Evolutionary conservation across 1,284 basidiomycete genomes (phyloP).

Genomic region (Peniophora sp.): DNA sequence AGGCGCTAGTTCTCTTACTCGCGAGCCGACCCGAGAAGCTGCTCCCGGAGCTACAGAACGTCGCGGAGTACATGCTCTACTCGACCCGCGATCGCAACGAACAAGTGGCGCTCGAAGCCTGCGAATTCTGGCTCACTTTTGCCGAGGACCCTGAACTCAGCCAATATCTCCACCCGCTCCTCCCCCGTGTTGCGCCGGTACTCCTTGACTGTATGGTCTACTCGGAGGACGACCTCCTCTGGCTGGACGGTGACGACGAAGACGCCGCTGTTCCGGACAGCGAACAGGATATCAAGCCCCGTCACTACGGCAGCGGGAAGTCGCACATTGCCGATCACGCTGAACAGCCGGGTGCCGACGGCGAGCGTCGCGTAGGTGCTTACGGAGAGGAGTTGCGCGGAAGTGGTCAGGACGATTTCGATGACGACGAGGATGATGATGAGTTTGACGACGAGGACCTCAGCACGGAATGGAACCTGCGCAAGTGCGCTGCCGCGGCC

Average conservation of each 20-base stretch:
- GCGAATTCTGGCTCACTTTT: slow-evolving; percentile 99
- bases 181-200: slow-evolving; percentile 86
- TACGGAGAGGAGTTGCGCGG: slow-evolving; percentile 69
- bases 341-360: slow-evolving; percentile 30
- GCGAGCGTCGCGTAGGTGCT: slow-evolving; percentile 44
- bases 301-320: slow-evolving; percentile 76
- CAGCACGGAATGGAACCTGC: slow-evolving; percentile 97
- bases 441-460: slow-evolving; percentile 95
- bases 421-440: slow-evolving; percentile 80
- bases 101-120: slow-evolving; percentile 91
- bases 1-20: slow-evolving; percentile 89
- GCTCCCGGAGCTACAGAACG: slow-evolving; percentile 91
- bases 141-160: slow-evolving; percentile 89
- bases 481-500: slow-evolving; percentile 97
- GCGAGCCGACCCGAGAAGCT: slow-evolving; percentile 93
- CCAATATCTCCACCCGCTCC: slow-evolving; percentile 77
- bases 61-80: slow-evolving; percentile 98
- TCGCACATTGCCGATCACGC: slow-evolving; percentile 72
- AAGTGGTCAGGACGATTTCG: slow-evolving; percentile 67
- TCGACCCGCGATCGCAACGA: slow-evolving; percentile 97
- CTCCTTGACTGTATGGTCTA: slow-evolving; percentile 97
- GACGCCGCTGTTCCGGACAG: slow-evolving; percentile 90
- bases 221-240: slow-evolving; percentile 91
- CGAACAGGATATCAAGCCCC: slow-evolving; percentile 92
- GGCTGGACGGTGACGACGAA: slow-evolving; percentile 90